phyloP scores from a whole-genome alignment of 129 eudicot species.

The Artemisia argyi region DNA sequence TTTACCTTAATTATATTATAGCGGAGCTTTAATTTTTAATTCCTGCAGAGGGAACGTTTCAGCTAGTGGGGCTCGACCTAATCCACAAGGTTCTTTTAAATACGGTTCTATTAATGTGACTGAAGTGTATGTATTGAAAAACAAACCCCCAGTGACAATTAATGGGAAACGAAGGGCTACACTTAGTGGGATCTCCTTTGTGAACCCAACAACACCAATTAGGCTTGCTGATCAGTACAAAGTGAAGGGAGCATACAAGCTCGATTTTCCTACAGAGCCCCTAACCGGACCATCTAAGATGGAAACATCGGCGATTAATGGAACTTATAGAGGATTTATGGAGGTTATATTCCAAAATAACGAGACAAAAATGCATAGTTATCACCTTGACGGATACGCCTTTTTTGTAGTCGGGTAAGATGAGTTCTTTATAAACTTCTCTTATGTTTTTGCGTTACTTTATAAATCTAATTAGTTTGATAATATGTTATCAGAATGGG shows the following conservation, averaged over 20 bases:
- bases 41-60: slow-evolving; percentile 81
- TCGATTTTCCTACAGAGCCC: slow-evolving; percentile 76
- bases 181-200: slow-evolving; percentile 85
- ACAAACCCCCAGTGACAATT: slow-evolving; percentile 69
- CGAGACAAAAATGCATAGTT: slow-evolving; percentile 80
- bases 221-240: slow-evolving; percentile 78
- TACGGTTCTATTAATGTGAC: slow-evolving; percentile 92
- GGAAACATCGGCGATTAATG: slow-evolving; percentile 82
- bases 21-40: background rate
- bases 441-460: background rate
- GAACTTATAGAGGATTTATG: slow-evolving; percentile 89
- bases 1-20: no score
- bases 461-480: background rate
- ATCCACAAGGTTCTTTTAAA: slow-evolving; percentile 90
- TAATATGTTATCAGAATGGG: slow-evolving; percentile 62
- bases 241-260: slow-evolving; percentile 69
- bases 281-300: slow-evolving; percentile 66
- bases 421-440: background rate
- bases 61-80: slow-evolving; percentile 97
- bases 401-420: slow-evolving; percentile 92
- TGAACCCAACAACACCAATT: slow-evolving; percentile 81
- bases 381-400: slow-evolving; percentile 81
- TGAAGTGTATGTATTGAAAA: slow-evolving; percentile 59
- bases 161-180: slow-evolving; percentile 63
- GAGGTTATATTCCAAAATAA: slow-evolving; percentile 85